Evolutionary conservation across 331 rosid genomes (phyloP), one percentile per base, ranked within the genome.

Genomic region (Rosa hybrid): DNA sequence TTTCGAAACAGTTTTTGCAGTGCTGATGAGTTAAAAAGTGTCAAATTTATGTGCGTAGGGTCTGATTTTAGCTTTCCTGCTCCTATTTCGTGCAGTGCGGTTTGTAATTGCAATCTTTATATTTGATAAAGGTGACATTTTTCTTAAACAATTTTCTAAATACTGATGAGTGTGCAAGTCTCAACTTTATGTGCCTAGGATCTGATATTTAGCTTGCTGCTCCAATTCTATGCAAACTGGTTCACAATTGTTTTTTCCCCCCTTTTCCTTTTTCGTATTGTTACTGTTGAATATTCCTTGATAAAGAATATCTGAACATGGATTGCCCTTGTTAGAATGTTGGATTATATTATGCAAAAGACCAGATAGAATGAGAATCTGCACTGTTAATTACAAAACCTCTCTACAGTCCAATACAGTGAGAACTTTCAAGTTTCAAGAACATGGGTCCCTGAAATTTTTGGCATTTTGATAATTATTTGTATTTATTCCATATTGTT

Each of bases 1-100:
- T 77, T 83, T 86, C 60, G 71, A 10, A 60, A 88, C 88, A 65
- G 80, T 75, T 83, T 81, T 80, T 75, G 46, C 81, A 53, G 46
- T 27, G 74, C 27, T 77, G 23, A 75, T 53, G 83, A 82, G 63
- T 88, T 80, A 21, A 23, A 23, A 83, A 71, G 68, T 42, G 76
- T 71, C 46, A 70, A 78, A 12, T 67, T 72, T 53, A 72, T 78
- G 54, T 74, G 68, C 65, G 30, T 50, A 30, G 67, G 79, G 81
- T 77, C 79, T 65, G 42, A 76, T 79, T 57, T 74, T 74, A 68
- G 53, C 82, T 72, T 46, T 65, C 17, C 72, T 68, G 41, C 77
- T 73, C 78, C 68, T 48, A 21, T 79, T 71, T 56, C 72, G 54
- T 11, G 79, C 76, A 75, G 83, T 76, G 13, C 57, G 56, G 80